Conservation (phyloP, 768 basidiomycete species). For the Suillus luteus region DNA sequence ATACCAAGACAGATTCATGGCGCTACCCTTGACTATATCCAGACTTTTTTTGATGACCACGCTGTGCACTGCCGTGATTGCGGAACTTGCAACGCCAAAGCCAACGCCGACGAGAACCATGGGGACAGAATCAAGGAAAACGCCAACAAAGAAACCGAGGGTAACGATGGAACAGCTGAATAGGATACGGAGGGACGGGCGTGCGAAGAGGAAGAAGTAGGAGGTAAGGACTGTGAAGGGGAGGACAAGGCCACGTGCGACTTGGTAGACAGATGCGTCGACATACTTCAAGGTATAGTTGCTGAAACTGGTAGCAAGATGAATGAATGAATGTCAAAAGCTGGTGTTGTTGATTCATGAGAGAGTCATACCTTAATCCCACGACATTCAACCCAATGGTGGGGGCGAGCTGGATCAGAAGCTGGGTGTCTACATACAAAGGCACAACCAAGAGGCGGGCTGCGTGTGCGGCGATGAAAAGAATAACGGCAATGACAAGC, state of each 20-base stretch:
- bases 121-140: constrained; percentile 72
- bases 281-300: constrained; percentile 93
- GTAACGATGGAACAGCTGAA: constrained; percentile 81
- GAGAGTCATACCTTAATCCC: constrained; percentile 65
- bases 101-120: constrained; percentile 65
- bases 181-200: constrained; percentile 76
- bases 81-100: constrained; percentile 83
- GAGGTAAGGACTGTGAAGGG: constrained; percentile 94
- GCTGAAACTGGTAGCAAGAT: constrained; percentile 60
- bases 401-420: constrained; percentile 73
- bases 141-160: constrained; percentile 86
- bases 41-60: constrained; percentile 92
- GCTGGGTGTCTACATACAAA: constrained; percentile 60
- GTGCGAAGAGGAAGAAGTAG: constrained; percentile 69
- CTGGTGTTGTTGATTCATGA: not conserved
- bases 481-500: constrained; percentile 73
- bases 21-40: constrained; percentile 77
- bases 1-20: constrained; percentile 89
- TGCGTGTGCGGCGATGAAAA: constrained; percentile 67
- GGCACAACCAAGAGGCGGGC: constrained; percentile 68
- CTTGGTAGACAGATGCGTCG: constrained; percentile 93
- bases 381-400: constrained; percentile 79
- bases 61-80: constrained; percentile 88
- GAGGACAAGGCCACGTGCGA: constrained; percentile 90
- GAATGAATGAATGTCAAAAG: not conserved